Base-by-base conservation (phyloP, 176 grass and related monocot species). In the Saccharum spontaneum region DNA sequence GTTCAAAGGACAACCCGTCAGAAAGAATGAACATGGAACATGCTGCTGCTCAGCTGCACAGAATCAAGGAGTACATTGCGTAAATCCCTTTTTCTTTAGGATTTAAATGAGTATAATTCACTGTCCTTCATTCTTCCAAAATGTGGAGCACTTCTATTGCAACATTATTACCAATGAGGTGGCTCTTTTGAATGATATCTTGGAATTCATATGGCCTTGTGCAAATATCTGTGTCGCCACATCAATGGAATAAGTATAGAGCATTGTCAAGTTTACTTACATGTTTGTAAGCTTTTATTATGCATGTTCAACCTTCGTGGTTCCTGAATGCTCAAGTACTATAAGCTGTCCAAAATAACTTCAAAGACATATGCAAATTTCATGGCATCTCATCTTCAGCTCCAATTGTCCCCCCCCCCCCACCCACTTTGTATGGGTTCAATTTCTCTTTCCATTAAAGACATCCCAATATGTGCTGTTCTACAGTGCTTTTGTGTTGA, bases 11-110 rank as follows among this genome's bases (percentile, higher is more conserved):
- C 24, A 61, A 10, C 46, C 45, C 76, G 5, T 66, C 59, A 59
- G 46, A 75, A 75, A 81, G 87, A 76, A 81, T 89, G 87, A 68
- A 16, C 48, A 85, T 85, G 82, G 61, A 59, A 74, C 18, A 49
- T 48, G 79, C 46, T 59, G 67, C 73, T 6, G 2, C 37, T 67
- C 20, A 59, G 79, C 52, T 79, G 74, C 72, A 83, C 72, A 86
- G 55, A 59, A 86, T 54, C 23, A 88, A 46, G n/a, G 43, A 73
- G 2, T 8, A 79, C 17, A 36, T 61, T 24, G 36, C 1, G 9
- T 17, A 36, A 39, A 39, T 22, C 3, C 38, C 36, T 14, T n/a
- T n/a, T n/a, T n/a, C n/a, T n/a, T n/a, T 69, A 22, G 57, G n/a
- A 61, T 61, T 10, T 60, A 61, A 61, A 24, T 24, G 2, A 24